These are phyloP conservation scores for Cucurbita moschata DNA, from an alignment of 306 rosid species.

Conservation along the genomic window DNA sequence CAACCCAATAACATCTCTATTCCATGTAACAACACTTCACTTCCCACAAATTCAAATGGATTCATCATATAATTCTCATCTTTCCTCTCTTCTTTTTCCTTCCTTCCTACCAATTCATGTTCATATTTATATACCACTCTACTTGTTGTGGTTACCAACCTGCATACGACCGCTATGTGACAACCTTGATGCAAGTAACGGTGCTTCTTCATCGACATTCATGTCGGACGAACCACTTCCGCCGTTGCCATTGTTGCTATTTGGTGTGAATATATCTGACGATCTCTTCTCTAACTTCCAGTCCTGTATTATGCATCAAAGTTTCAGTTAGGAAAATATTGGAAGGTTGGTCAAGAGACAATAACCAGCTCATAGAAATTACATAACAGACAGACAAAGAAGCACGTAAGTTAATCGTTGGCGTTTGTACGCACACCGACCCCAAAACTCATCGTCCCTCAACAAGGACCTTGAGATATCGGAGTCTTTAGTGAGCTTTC, in stretches of 20 bases:
- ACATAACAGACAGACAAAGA: not conserved
- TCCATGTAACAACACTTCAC: not conserved
- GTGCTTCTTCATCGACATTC: slow-evolving; percentile 52
- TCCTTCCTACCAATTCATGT: not conserved
- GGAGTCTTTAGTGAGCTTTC: not conserved
- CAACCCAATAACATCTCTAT: not conserved
- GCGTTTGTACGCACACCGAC: not conserved
- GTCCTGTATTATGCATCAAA: slow-evolving; percentile 34
- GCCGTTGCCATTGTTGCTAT: slow-evolving; percentile 13
- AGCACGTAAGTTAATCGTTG: not conserved
- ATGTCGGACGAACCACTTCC: slow-evolving; percentile 20
- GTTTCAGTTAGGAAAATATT: not conserved
- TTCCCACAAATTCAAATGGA: not conserved
- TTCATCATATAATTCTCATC: not conserved
- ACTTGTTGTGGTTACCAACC: slow-evolving; percentile 30
- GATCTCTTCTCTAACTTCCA: slow-evolving; percentile 84
- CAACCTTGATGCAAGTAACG: slow-evolving; percentile 61
- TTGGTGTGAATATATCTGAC: slow-evolving; percentile 45
- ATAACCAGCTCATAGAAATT: not conserved
- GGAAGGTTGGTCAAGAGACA: not conserved
- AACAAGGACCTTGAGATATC: not conserved
- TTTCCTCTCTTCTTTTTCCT: not conserved
- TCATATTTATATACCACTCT: slow-evolving; percentile 11
- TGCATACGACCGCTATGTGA: slow-evolving; percentile 61
- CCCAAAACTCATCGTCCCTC: not conserved